These are phyloP conservation scores for Angomonas deanei DNA, from an alignment of 208 protist genomes.

Conservation along the genomic window DNA sequence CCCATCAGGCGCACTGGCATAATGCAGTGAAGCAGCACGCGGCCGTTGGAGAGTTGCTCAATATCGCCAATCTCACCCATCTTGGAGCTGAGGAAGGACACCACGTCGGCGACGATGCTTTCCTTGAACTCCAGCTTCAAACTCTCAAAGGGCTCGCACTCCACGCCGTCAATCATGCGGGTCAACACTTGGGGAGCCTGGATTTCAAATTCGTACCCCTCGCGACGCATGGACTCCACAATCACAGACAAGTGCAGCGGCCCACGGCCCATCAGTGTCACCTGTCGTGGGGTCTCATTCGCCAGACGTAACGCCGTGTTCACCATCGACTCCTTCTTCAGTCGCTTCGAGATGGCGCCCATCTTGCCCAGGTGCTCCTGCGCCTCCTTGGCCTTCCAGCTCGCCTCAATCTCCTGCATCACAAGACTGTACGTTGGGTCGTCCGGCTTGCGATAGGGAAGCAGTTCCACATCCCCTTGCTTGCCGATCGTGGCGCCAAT, in stretches of 20 bases:
- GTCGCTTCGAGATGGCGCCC: slow-evolving; percentile 52
- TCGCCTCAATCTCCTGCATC: slow-evolving; percentile 85
- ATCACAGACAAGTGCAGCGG: slow-evolving; percentile 97
- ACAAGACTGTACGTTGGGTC: slow-evolving; percentile 93
- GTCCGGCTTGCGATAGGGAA: slow-evolving; percentile 90
- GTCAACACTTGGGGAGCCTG: slow-evolving; percentile 92
- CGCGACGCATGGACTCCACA: slow-evolving; percentile 96
- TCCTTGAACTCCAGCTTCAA: slow-evolving; percentile 81
- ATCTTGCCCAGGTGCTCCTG: slow-evolving; percentile 73
- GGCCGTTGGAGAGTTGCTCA: slow-evolving; percentile 64
- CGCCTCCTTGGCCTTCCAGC: slow-evolving; percentile 89
- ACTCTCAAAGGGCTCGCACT: slow-evolving; percentile 86
- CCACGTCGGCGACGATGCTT: slow-evolving; percentile 53
- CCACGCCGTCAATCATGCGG: slow-evolving; percentile 60
- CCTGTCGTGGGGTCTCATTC: slow-evolving; percentile 35
- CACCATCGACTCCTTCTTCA: slow-evolving; percentile 89
- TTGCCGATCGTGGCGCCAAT: slow-evolving; percentile 83
- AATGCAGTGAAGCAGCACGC: slow-evolving; percentile 76
- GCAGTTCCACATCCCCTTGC: slow-evolving; percentile 57
- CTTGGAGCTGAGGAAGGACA: slow-evolving; percentile 82
- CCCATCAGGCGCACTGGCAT: slow-evolving; percentile 88
- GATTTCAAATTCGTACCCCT: slow-evolving; percentile 96
- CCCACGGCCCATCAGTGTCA: slow-evolving; percentile 91
- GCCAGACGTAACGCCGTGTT: slow-evolving; percentile 91
- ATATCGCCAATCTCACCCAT: slow-evolving; percentile 89